Evolutionary conservation across 352 stramenopile genomes (phyloP).

Genomic region (Pythium inflatum): DNA sequence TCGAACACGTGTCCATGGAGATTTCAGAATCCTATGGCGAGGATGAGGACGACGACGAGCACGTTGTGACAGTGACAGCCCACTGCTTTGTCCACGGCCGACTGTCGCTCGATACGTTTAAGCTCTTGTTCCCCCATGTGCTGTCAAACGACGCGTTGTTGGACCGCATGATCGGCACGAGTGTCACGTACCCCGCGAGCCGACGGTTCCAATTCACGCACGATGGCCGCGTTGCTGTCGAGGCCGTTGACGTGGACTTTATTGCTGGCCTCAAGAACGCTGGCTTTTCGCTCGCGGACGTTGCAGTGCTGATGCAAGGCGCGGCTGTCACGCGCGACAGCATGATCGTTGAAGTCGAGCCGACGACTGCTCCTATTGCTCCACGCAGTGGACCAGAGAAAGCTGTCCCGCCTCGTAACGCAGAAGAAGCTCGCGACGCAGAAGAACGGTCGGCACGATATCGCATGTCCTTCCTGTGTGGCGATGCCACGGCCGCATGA

Average conservation of each 20-base stretch:
- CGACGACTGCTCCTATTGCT: too few species aligned
- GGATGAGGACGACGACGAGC: not conserved
- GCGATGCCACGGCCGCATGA: conserved; percentile 4
- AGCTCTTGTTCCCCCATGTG: conserved; percentile 33
- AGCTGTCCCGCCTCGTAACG: too few species aligned
- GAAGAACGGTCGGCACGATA: not conserved
- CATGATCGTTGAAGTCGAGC: conserved; percentile 19
- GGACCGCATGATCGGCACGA: conserved; percentile 10
- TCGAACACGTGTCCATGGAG: not conserved
- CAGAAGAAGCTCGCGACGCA: too few species aligned
- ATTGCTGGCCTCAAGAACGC: conserved; percentile 34
- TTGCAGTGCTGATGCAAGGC: conserved; percentile 43
- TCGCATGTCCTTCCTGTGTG: not conserved
- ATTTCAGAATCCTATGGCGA: not conserved
- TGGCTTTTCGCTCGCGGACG: conserved; percentile 37
- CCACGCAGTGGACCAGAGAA: too few species aligned
- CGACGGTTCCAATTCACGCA: conserved; percentile 31
- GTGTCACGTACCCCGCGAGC: conserved; percentile 23
- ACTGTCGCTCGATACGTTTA: conserved; percentile 17
- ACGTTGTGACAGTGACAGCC: conserved; percentile 4
- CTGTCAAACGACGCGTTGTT: conserved; percentile 16
- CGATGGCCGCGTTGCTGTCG: conserved; percentile 19
- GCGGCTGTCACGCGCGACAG: conserved; percentile 8
- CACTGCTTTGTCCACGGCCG: conserved; percentile 9
- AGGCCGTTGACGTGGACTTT: conserved; percentile 30